A percentile compares a stretch with the other conserved stretches of the same genome.
phyloP scores from a whole-genome alignment of 192 early-diverging fungal genomes.

The Allomyces macrogynus region DNA sequence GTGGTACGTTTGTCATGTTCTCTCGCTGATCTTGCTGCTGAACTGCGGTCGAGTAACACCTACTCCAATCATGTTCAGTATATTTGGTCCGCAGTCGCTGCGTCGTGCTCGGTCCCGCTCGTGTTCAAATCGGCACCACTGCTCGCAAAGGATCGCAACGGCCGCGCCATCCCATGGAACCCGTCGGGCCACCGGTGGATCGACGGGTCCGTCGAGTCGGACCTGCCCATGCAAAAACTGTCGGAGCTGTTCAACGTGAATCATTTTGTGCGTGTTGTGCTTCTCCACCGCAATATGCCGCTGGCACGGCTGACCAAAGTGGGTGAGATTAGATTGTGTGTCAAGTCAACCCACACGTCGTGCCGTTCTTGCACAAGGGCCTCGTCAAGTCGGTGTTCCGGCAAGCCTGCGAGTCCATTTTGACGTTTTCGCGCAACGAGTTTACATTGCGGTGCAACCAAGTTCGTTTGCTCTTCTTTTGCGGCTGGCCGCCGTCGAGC shows the following conservation, averaged over 20 bases:
- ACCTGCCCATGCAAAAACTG: constrained; percentile 59
- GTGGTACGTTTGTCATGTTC: constrained; percentile 23
- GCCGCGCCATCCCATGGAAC: constrained; percentile 56
- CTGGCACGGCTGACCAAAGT: too few species aligned
- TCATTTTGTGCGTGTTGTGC: background rate
- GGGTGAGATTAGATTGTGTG: constrained; percentile 26
- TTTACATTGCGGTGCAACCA: constrained; percentile 47
- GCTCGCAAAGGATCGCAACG: constrained; percentile 44
- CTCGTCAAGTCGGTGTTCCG: constrained; percentile 22
- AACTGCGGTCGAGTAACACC: too few species aligned
- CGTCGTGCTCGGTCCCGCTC: constrained; percentile 51
- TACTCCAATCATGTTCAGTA: background rate
- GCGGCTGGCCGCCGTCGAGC: too few species aligned
- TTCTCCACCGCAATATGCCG: too few species aligned
- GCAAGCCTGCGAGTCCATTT: constrained; percentile 20
- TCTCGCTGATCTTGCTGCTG: background rate
- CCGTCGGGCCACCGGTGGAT: constrained; percentile 39
- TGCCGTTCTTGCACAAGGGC: constrained; percentile 44
- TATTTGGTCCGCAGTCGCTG: constrained; percentile 23
- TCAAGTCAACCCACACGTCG: constrained; percentile 66
- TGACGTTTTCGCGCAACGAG: constrained; percentile 37
- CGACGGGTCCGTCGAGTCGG: constrained; percentile 62
- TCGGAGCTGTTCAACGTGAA: constrained; percentile 44
- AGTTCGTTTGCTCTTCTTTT: constrained; percentile 17
- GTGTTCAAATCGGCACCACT: constrained; percentile 47